Conservation (phyloP, 2,329 filamentous ascomycete species). For the Graphilbum sp. region DNA sequence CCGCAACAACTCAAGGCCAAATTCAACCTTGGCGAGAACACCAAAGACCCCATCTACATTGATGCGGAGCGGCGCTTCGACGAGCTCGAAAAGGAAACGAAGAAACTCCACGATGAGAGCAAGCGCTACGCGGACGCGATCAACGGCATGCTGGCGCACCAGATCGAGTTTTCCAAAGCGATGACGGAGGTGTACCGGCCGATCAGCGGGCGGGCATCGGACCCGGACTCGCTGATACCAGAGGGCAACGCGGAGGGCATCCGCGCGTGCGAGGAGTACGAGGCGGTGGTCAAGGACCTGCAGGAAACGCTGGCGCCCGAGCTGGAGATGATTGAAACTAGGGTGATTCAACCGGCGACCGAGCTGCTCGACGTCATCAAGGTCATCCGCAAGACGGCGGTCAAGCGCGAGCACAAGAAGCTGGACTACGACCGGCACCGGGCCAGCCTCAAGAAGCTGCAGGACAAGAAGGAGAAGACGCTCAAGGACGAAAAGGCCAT, state of each 20-base stretch:
- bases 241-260: conserved; percentile 91
- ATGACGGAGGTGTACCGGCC: conserved; percentile 96
- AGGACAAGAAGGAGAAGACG: conserved; percentile 94
- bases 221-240: conserved; percentile 65
- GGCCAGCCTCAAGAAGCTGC: conserved; percentile 72
- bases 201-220: conserved; percentile 88
- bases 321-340: conserved; percentile 89
- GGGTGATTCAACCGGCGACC: conserved; percentile 82
- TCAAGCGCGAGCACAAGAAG: conserved; percentile 94
- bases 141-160: conserved; percentile 92
- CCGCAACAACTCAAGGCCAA: conserved; percentile 82
- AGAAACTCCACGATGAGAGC: conserved; percentile 91
- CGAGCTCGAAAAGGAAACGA: conserved; percentile 89
- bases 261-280: conserved; percentile 89
- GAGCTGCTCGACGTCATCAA: conserved; percentile 93
- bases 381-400: conserved; percentile 71
- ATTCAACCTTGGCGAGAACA: conserved; percentile 92
- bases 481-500: conserved; percentile 95
- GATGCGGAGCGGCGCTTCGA: conserved; percentile 89
- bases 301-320: conserved; percentile 80
- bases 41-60: conserved; percentile 86
- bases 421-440: conserved; percentile 88
- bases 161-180: conserved; percentile 95
- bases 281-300: conserved; percentile 75
- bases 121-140: conserved; percentile 97